Conservation (phyloP, 305 asterid genomes). For the Solanum hybrid region DNA sequence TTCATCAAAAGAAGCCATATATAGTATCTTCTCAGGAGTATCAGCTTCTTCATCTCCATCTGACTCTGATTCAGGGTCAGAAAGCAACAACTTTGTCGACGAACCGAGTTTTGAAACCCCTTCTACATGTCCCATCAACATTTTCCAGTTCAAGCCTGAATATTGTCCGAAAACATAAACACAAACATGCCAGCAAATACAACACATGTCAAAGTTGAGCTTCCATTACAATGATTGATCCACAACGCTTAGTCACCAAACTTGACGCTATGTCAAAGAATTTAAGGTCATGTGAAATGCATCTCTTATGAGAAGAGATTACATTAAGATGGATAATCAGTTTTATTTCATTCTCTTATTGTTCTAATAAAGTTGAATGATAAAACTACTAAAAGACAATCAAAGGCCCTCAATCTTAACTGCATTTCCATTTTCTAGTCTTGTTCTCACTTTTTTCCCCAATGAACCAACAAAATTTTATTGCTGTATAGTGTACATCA, state of each 20-base stretch:
- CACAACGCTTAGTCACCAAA: background rate
- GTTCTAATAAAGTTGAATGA: background rate
- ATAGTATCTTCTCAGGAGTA: slow-evolving; percentile 25
- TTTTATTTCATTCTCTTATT: background rate
- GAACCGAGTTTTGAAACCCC: slow-evolving; percentile 31
- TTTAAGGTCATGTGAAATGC: background rate
- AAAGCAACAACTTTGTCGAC: slow-evolving; percentile 27
- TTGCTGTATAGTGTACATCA: background rate
- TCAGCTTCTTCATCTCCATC: slow-evolving; percentile 45
- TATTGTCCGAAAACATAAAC: background rate
- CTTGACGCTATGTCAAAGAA: background rate
- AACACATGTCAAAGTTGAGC: background rate
- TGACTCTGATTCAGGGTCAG: slow-evolving; percentile 39
- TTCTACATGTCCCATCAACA: slow-evolving; percentile 49
- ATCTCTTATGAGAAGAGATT: background rate
- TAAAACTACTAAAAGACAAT: background rate
- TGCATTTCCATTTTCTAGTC: background rate
- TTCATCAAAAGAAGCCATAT: slow-evolving; percentile 53
- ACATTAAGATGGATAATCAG: background rate
- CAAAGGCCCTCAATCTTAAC: background rate
- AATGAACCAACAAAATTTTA: background rate
- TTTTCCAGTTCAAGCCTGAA: slow-evolving; percentile 20
- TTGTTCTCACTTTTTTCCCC: background rate
- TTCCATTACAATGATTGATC: background rate
- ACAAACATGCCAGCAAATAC: background rate